A percentile compares a stretch with the other conserved stretches of the same genome.
These are phyloP conservation scores for Pseudogymnoascus sp. DNA, from an alignment of 2,329 filamentous ascomycete genomes.

Conservation along the genomic window DNA sequence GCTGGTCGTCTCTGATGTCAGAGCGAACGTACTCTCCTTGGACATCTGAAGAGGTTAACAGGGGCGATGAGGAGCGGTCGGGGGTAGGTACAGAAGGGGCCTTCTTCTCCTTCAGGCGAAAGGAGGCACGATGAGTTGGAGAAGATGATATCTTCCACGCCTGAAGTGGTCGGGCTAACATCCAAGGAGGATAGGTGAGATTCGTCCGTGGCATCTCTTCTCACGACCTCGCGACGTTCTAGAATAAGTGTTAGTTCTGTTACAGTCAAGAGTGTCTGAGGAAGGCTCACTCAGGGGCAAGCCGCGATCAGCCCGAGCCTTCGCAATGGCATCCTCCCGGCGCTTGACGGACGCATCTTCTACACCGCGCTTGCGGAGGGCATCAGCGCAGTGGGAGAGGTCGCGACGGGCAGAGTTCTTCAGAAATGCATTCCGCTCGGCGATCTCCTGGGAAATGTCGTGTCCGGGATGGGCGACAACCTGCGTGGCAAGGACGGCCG, in stretches of 20 bases:
- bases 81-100: conserved; percentile 32
- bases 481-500: neutral
- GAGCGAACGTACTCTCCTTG: conserved; percentile 35
- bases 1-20: conserved; percentile 34
- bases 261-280: neutral
- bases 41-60: conserved; percentile 27
- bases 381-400: conserved; percentile 32
- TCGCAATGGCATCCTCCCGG: neutral
- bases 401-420: conserved; percentile 13
- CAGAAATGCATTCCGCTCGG: conserved; percentile 22
- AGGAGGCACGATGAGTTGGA: conserved; percentile 29
- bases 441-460: conserved; percentile 28
- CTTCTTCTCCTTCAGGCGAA: conserved; percentile 30
- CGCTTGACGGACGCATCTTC: neutral
- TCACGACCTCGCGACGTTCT: neutral
- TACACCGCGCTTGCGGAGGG: conserved; percentile 31
- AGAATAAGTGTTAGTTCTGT: neutral
- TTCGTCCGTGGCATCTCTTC: neutral
- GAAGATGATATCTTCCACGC: conserved; percentile 16
- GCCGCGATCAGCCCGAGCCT: neutral
- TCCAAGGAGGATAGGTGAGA: neutral
- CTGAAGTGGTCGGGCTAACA: neutral
- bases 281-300: neutral
- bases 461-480: conserved; percentile 33
- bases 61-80: neutral